A percentile compares a stretch with the other conserved stretches of the same genome.
Evolutionary conservation across 768 basidiomycete species (phyloP).

Genomic region (Auricularia heimuer): DNA sequence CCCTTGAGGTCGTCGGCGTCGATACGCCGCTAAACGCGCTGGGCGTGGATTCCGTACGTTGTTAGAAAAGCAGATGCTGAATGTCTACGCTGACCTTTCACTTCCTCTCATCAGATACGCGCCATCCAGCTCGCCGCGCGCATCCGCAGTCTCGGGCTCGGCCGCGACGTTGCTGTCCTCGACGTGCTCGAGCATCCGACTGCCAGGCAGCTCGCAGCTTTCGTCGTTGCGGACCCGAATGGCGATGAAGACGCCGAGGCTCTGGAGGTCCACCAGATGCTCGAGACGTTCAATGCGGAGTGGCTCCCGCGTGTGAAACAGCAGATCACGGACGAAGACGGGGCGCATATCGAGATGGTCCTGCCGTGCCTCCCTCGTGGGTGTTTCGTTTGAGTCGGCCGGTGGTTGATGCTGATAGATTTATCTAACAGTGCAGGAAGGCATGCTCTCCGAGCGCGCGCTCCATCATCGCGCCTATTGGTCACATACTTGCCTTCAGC

Average conservation of each 20-base stretch:
- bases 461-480: background rate
- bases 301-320: background rate
- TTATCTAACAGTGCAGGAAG: background rate
- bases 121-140: background rate
- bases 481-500: background rate
- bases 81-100: background rate
- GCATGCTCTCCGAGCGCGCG: background rate
- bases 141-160: background rate
- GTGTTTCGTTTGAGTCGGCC: background rate
- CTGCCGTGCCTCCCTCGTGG: background rate
- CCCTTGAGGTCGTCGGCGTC: background rate
- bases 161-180: background rate
- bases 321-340: background rate
- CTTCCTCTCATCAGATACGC: background rate
- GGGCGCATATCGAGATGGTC: background rate
- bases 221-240: background rate
- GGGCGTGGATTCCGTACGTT: background rate
- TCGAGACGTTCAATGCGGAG: background rate
- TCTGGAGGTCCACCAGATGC: background rate
- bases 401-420: background rate
- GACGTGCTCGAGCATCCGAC: slow-evolving; percentile 1
- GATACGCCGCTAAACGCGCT: background rate
- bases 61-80: too few species aligned
- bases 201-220: background rate
- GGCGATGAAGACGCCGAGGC: background rate